Conservation (phyloP, 495 filamentous ascomycete species). For the Astrothelium macrocarpum region DNA sequence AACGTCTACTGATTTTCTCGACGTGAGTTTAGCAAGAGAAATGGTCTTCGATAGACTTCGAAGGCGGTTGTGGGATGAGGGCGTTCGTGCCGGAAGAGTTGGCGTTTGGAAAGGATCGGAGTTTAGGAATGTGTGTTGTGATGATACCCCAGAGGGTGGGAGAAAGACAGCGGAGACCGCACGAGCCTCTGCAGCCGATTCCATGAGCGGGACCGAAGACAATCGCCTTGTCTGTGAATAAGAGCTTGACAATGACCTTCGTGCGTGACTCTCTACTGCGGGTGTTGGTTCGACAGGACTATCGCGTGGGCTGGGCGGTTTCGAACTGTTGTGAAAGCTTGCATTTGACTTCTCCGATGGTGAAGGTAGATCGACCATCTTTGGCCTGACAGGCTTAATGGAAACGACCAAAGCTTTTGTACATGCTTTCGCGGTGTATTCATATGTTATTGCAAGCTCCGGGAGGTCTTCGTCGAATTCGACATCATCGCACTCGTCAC, state of each 20-base stretch:
- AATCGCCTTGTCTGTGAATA: neutral
- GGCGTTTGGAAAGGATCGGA: neutral
- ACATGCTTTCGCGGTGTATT: constrained; percentile 1
- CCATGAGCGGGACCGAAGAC: neutral
- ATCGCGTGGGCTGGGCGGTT: neutral
- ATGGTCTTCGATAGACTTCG: constrained; percentile 1
- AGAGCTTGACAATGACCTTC: neutral
- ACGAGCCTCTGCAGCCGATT: constrained; percentile 1
- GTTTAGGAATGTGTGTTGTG: neutral
- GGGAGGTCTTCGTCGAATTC: neutral
- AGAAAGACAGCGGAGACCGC: neutral
- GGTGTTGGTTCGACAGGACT: neutral
- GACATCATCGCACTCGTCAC: neutral
- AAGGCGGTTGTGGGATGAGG: neutral
- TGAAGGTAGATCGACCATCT: neutral
- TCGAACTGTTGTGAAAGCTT: neutral
- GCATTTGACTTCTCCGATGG: neutral
- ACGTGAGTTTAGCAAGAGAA: neutral
- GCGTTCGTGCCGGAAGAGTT: neutral
- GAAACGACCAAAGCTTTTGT: neutral
- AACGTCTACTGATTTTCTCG: neutral
- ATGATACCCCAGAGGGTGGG: neutral
- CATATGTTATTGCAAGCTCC: neutral
- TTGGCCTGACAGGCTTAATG: neutral
- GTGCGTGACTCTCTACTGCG: neutral